Percentiles rank a stretch among this genome's conserved stretches.
Evolutionary conservation across 164 flowering plant species (phyloP).

Genomic region (Piper betle): DNA sequence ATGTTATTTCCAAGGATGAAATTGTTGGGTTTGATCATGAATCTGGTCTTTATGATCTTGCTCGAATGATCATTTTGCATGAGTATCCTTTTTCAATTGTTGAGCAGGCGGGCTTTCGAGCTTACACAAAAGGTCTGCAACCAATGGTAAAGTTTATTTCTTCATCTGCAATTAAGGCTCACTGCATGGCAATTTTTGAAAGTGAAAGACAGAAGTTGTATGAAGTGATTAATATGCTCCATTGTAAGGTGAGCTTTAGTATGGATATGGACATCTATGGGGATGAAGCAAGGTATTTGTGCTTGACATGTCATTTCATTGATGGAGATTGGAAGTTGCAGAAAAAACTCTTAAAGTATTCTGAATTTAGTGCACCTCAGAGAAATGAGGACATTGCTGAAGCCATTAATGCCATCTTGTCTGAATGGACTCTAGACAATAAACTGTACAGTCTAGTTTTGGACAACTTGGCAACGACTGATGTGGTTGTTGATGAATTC

Average conservation of each 20-base stretch:
- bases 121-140: slow-evolving; percentile 3
- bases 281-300: not conserved
- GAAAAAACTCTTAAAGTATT: slow-evolving; percentile 2
- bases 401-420: not conserved
- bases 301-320: slow-evolving; percentile 3
- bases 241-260: slow-evolving; percentile 3
- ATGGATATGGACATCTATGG: slow-evolving; percentile 1
- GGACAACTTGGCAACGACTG: not conserved
- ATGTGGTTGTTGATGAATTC: not conserved
- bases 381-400: not conserved
- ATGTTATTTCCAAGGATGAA: not conserved
- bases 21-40: slow-evolving; percentile 1
- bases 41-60: slow-evolving; percentile 7
- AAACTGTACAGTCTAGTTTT: not conserved
- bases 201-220: slow-evolving; percentile 6
- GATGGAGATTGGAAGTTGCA: slow-evolving; percentile 6
- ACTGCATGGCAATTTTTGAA: slow-evolving; percentile 6
- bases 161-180: not conserved
- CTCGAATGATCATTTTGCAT: slow-evolving; percentile 6
- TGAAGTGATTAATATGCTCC: not conserved
- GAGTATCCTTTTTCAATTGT: slow-evolving; percentile 5
- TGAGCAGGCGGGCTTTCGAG: slow-evolving; percentile 3
- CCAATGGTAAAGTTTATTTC: slow-evolving; percentile 5
- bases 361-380: not conserved
- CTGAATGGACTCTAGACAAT: slow-evolving; percentile 3